phyloP scores from a whole-genome alignment of 768 basidiomycete species.

The Tylopilus plumbeoviolaceoides region DNA sequence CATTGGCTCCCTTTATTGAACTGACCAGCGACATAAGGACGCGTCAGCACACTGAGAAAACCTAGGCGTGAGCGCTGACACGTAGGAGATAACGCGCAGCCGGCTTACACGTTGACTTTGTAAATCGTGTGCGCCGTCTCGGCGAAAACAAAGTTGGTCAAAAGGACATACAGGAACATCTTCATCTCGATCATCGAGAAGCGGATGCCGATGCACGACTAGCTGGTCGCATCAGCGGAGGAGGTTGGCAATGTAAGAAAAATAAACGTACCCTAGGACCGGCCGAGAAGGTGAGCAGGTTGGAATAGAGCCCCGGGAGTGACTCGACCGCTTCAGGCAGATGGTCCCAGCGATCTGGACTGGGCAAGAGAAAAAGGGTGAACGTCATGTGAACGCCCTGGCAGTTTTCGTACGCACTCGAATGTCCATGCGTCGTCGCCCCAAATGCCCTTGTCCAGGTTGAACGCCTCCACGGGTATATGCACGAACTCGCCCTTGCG shows the following conservation, averaged over 20 bases:
- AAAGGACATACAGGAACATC: conserved; percentile 63
- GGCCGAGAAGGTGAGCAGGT: conserved; percentile 72
- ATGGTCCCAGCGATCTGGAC: conserved; percentile 79
- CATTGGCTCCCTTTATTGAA: conserved; percentile 59
- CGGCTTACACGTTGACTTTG: conserved; percentile 59
- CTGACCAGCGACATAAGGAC: conserved; percentile 56
- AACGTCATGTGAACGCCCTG: neutral
- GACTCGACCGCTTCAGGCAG: conserved; percentile 64
- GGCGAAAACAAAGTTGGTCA: conserved; percentile 62
- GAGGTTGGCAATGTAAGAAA: neutral
- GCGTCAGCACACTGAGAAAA: conserved; percentile 51
- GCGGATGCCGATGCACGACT: conserved; percentile 82
- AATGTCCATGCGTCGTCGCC: conserved; percentile 81
- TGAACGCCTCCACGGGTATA: conserved; percentile 76
- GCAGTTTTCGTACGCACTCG: conserved; percentile 43
- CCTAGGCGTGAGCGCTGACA: neutral
- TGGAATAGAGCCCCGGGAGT: conserved; percentile 70
- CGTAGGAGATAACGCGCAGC: neutral
- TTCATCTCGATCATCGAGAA: conserved; percentile 86
- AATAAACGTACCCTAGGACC: conserved; percentile 65
- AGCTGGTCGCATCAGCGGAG: neutral
- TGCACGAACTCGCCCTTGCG: conserved; percentile 73
- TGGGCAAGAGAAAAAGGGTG: conserved; percentile 25
- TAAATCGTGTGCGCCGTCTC: conserved; percentile 49
- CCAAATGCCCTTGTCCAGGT: conserved; percentile 74